These are phyloP conservation scores for Actinomortierella ambigua DNA, from an alignment of 371 early-diverging fungal species.

Conservation along the genomic window DNA sequence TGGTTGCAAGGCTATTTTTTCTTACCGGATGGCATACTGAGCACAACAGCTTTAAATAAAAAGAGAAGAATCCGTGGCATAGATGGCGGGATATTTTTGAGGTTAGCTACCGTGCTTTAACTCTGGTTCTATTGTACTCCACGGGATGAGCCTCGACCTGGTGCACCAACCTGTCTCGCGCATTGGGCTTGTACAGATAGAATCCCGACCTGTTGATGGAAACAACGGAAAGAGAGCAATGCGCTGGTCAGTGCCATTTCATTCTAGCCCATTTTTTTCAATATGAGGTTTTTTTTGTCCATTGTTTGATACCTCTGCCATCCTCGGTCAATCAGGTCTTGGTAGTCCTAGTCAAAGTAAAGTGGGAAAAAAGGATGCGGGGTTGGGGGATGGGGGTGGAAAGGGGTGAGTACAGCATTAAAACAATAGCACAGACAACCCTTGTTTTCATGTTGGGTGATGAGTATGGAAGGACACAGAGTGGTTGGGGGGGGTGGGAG, in stretches of 20 bases:
- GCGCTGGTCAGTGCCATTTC: not conserved
- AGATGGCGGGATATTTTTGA: not conserved
- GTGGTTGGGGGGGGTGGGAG: too few species aligned
- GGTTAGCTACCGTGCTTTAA: not conserved
- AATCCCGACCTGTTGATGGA: constrained; percentile 54
- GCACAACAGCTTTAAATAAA: constrained; percentile 60
- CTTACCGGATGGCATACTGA: constrained; percentile 70
- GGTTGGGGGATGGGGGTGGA: not conserved
- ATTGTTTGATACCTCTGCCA: constrained; percentile 59
- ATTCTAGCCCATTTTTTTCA: too few species aligned
- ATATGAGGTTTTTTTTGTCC: too few species aligned
- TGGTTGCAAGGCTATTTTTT: too few species aligned
- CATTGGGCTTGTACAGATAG: constrained; percentile 66
- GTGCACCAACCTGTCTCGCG: constrained; percentile 43
- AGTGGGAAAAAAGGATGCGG: not conserved
- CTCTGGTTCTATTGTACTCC: not conserved
- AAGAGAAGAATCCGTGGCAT: not conserved
- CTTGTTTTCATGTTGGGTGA: too few species aligned
- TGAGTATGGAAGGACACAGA: too few species aligned
- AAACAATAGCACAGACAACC: too few species aligned
- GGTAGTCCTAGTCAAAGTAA: constrained; percentile 72
- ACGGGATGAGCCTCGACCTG: constrained; percentile 11
- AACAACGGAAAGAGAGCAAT: constrained; percentile 8
- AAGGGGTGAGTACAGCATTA: too few species aligned
- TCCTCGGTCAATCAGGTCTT: constrained; percentile 68